Base-by-base conservation (phyloP, 192 early-diverging fungal species). In the Backusella westeae region DNA sequence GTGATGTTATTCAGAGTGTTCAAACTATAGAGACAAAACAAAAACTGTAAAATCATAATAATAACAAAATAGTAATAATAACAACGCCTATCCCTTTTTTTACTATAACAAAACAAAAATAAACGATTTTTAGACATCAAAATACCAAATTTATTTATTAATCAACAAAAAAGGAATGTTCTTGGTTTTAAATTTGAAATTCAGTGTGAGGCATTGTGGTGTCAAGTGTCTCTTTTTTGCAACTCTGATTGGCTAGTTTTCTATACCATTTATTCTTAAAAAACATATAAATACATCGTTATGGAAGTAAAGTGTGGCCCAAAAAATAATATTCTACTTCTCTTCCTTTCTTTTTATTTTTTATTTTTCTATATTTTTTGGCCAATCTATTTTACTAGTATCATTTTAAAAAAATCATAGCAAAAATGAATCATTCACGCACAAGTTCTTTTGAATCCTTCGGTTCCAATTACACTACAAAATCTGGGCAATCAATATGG, bases 1-100 rank as follows among this genome's bases (percentile, higher is more conserved):
- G 96, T 12, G 97, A 99, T 88, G 75, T 90, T 34, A 89, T 96
- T 76, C 91, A 94, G 76, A 89, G 90, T 72, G 75, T 96, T 63
- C 78, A 79, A 36, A 82, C 85, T 68, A 88, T 85, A 74, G 87
- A 90, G 69, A 83, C 87, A 26, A 87, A 85, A 46, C 86, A 88
- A 67, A 89, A 77, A 46, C 73, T 84, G 32, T 86, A 80, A 56
- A 71, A 34, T 26, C 10, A 63, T 63, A 23, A 59, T 53, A 53
- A 53, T n/a, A 23, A 2, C 1, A 53, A 21, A 53, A 23, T 26
- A 59, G 21, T 59, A 59, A 59, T 21, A 26, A 59, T 59, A 59
- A 59, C 21, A 59, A 59, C 21, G 26, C 21, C 23, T 19, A 21
- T 59, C 23, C 53, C 53, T 59, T 21, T 59, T 59, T 23, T 59